These are phyloP conservation scores for Drechslera avenae DNA, from an alignment of 2,329 filamentous ascomycete genomes.

Conservation along the genomic window DNA sequence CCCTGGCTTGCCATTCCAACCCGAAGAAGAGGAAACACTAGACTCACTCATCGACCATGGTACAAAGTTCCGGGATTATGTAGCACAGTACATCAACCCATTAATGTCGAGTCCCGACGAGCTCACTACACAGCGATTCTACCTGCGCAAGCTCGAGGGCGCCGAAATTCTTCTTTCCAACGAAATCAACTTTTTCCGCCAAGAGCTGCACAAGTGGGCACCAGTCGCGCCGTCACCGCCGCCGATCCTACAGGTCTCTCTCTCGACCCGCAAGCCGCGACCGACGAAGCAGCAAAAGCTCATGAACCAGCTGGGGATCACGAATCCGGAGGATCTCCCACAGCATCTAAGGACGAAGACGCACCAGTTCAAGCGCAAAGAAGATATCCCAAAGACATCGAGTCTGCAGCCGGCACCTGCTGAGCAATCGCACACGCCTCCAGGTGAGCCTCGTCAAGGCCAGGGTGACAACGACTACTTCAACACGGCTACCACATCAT, in stretches of 20 bases:
- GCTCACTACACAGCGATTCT: slow-evolving; percentile 88
- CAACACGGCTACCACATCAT: slow-evolving; percentile 29
- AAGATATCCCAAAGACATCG: slow-evolving; percentile 50
- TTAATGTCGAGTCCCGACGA: slow-evolving; percentile 82
- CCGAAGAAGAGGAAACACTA: slow-evolving; percentile 88
- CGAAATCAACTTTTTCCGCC: slow-evolving; percentile 97
- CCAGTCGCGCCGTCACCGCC: slow-evolving; percentile 86
- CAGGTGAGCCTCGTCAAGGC: slow-evolving; percentile 42
- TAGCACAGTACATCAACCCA: slow-evolving; percentile 80
- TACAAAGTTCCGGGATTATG: slow-evolving; percentile 80
- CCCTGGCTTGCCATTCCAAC: slow-evolving; percentile 81
- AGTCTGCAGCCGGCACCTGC: slow-evolving; percentile 42
- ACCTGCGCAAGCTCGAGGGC: slow-evolving; percentile 94
- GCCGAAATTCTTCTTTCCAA: slow-evolving; percentile 88
- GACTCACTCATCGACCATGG: slow-evolving; percentile 86
- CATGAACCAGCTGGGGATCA: slow-evolving; percentile 84
- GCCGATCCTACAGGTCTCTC: slow-evolving; percentile 81
- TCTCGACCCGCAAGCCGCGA: slow-evolving; percentile 91
- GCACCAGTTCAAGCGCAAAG: slow-evolving; percentile 63
- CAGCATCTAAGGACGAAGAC: slow-evolving; percentile 76
- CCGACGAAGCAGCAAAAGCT: slow-evolving; percentile 97
- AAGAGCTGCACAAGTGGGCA: slow-evolving; percentile 93
- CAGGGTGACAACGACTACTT: slow-evolving; percentile 43
- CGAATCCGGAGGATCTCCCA: slow-evolving; percentile 88
- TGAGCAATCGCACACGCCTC: slow-evolving; percentile 46